phyloP scores from a whole-genome alignment of 2,329 filamentous ascomycete genomes.

The Epichloe festucae region DNA sequence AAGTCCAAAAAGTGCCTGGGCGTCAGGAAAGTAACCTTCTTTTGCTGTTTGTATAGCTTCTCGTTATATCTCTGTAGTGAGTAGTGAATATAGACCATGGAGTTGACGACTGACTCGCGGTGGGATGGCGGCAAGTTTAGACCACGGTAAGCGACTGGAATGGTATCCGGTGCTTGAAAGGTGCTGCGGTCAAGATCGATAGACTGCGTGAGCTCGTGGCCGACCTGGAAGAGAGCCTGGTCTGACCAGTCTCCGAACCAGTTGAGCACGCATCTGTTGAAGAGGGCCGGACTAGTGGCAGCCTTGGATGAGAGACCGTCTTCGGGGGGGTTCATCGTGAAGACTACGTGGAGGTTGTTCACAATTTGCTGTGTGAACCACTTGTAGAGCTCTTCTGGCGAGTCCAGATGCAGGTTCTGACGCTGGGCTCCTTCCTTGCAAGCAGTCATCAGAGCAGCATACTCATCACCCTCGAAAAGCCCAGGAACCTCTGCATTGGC shows the following conservation, averaged over 20 bases:
- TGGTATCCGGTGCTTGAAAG: constrained; percentile 76
- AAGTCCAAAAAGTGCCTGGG: constrained; percentile 97
- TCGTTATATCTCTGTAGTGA: constrained; percentile 83
- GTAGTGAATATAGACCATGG: constrained; percentile 98
- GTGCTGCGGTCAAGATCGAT: constrained; percentile 84
- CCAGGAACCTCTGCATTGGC: constrained; percentile 99
- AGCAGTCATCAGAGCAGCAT: constrained; percentile 95
- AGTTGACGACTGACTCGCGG: constrained; percentile 85
- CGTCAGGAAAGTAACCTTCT: constrained; percentile 83
- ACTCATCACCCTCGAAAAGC: constrained; percentile 97
- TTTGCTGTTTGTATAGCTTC: constrained; percentile 82
- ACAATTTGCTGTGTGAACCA: constrained; percentile 99
- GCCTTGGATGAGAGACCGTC: constrained; percentile 91
- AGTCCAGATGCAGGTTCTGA: constrained; percentile 88
- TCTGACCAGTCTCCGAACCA: constrained; percentile 99
- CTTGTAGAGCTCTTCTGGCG: constrained; percentile 98
- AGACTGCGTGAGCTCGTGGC: constrained; percentile 88
- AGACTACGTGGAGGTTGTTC: constrained; percentile 97
- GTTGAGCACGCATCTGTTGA: constrained; percentile 99
- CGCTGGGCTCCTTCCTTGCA: constrained; percentile 97
- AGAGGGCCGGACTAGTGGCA: constrained; percentile 91
- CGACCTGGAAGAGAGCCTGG: constrained; percentile 95
- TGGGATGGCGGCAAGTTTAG: constrained; percentile 77
- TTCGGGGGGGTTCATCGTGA: constrained; percentile 99
- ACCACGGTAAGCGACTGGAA: constrained; percentile 83